Evolutionary conservation across 2,329 filamentous ascomycete species (phyloP).

Genomic region (Rhynchosporium secalis): DNA sequence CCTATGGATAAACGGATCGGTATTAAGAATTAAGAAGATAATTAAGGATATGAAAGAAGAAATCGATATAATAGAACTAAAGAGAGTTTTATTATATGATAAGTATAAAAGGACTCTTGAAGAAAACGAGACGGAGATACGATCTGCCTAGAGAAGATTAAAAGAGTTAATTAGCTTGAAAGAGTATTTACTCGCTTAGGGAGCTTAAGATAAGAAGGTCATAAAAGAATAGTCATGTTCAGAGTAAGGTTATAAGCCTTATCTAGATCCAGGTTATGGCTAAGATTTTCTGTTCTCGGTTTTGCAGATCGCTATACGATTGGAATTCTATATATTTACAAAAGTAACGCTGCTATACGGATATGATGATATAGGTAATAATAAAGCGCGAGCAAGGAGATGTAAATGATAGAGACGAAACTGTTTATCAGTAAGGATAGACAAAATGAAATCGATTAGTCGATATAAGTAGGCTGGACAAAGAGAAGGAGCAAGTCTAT

Average conservation of each 20-base stretch:
- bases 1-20: not conserved
- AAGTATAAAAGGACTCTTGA: not conserved
- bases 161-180: constrained; percentile 8
- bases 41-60: constrained; percentile 9
- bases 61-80: constrained; percentile 1
- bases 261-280: not conserved
- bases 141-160: not conserved
- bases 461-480: constrained; percentile 1
- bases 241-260: constrained; percentile 7
- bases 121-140: constrained; percentile 4
- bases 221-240: constrained; percentile 10
- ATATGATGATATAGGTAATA: not conserved
- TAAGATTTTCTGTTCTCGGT: not conserved
- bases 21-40: not conserved
- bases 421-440: not conserved
- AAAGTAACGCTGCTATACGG: not conserved
- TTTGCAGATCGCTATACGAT: not conserved
- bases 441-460: not conserved
- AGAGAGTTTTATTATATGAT: not conserved
- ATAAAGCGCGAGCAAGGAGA: not conserved
- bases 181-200: constrained; percentile 9
- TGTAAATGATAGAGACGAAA: not conserved
- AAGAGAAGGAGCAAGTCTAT: constrained; percentile 2
- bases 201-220: constrained; percentile 14
- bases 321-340: constrained; percentile 5